A percentile compares a stretch with the other conserved stretches of the same genome.
Conservation (phyloP, 768 basidiomycete genomes). For the Lactarius psammicola region DNA sequence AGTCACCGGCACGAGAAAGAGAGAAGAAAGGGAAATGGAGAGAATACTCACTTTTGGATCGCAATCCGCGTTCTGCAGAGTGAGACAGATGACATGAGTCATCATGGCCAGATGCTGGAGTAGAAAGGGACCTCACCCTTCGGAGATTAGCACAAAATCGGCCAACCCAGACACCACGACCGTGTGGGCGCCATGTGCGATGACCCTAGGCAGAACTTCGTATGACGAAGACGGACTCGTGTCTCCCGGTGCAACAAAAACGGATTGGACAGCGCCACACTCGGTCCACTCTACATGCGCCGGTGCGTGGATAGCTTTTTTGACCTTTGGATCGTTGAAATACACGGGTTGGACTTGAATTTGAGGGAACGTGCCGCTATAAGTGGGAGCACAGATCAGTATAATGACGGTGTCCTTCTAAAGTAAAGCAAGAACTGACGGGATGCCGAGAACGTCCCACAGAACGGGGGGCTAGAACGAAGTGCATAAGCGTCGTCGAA, state of each 20-base stretch:
- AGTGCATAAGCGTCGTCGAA: not conserved
- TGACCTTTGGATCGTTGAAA: constrained; percentile 28
- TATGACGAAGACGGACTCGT: constrained; percentile 2
- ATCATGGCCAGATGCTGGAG: not conserved
- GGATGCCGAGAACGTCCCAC: constrained; percentile 28
- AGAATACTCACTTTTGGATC: constrained; percentile 25
- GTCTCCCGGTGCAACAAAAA: constrained; percentile 16
- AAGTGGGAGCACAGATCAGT: not conserved
- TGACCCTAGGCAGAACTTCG: constrained; percentile 22
- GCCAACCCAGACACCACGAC: constrained; percentile 21
- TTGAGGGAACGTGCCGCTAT: constrained; percentile 26
- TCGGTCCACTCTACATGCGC: constrained; percentile 24
- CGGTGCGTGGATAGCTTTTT: constrained; percentile 28
- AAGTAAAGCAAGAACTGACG: constrained; percentile 10
- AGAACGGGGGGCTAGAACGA: constrained; percentile 19
- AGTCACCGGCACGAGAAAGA: not conserved
- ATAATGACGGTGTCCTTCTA: no score
- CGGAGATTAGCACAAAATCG: constrained; percentile 20
- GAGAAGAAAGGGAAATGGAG: not conserved
- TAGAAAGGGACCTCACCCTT: constrained; percentile 19
- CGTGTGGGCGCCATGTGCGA: constrained; percentile 11
- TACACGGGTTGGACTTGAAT: constrained; percentile 26
- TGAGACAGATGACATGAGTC: not conserved
- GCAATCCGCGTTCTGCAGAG: constrained; percentile 18
- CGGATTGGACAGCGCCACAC: constrained; percentile 1